phyloP scores from a whole-genome alignment of 139 green algal species.

The Gonium pectorale region DNA sequence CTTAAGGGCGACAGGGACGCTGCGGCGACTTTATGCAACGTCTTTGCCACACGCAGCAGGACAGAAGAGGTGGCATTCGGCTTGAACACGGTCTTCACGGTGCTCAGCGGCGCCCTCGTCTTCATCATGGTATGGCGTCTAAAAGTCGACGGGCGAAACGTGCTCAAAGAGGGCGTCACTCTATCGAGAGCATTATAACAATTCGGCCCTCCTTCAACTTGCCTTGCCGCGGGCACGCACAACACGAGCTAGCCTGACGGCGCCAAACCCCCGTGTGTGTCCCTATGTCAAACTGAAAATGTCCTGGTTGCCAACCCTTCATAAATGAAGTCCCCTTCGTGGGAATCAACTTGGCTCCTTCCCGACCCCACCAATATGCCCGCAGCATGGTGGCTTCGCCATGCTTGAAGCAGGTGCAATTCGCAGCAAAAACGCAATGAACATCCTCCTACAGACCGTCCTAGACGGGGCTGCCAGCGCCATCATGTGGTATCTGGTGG shows the following conservation, averaged over 20 bases:
- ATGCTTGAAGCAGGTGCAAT: constrained; percentile 90
- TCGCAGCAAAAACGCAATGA: constrained; percentile 82
- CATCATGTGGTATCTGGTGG: constrained; percentile 75
- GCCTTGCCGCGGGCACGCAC: neutral
- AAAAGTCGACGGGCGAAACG: too few species aligned
- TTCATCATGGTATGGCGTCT: constrained; percentile 81
- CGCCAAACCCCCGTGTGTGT: neutral
- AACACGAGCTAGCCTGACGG: neutral
- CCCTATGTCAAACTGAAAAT: neutral
- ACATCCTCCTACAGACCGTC: constrained; percentile 92
- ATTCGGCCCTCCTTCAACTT: too few species aligned
- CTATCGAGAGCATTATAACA: too few species aligned
- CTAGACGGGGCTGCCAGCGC: constrained; percentile 79
- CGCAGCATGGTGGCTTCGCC: constrained; percentile 77
- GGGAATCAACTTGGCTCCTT: neutral
- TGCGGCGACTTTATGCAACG: neutral
- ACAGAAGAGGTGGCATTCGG: constrained; percentile 32
- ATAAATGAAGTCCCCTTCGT: too few species aligned
- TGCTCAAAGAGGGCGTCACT: too few species aligned
- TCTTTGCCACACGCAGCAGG: neutral
- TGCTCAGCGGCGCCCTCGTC: constrained; percentile 74
- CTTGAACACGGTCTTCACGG: constrained; percentile 68
- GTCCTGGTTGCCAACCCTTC: neutral
- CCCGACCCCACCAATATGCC: neutral
- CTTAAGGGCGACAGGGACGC: neutral